phyloP scores from a whole-genome alignment of 2,329 filamentous ascomycete species.

The Chalara sp. region DNA sequence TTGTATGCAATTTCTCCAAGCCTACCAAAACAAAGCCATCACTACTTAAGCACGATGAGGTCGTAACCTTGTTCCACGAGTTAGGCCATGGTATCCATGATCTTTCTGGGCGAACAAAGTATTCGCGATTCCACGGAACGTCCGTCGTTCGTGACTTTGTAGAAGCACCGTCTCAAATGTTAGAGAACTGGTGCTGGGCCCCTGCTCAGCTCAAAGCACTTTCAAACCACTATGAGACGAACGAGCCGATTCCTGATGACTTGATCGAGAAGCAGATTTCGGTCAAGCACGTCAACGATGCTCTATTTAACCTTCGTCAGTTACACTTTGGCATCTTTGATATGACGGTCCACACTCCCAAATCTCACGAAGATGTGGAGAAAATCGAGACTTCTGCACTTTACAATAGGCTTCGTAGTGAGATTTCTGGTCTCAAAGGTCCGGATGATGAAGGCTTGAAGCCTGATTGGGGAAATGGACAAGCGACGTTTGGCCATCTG shows the following conservation, averaged over 20 bases:
- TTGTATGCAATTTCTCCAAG: conserved; percentile 84
- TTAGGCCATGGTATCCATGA: conserved; percentile 67
- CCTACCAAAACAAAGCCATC: conserved; percentile 70
- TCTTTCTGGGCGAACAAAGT: conserved; percentile 54
- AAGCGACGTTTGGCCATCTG: conserved; percentile 75
- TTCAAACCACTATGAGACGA: conserved; percentile 66
- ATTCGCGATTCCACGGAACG: conserved; percentile 62
- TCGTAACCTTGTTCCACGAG: conserved; percentile 77
- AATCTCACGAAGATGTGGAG: conserved; percentile 62
- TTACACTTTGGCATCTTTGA: conserved; percentile 78
- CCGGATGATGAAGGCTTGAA: conserved; percentile 57
- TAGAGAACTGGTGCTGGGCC: conserved; percentile 73
- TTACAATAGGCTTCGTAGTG: conserved; percentile 66
- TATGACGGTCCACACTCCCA: conserved; percentile 71
- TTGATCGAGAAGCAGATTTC: conserved; percentile 67
- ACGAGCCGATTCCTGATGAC: conserved; percentile 65
- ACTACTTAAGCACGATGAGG: conserved; percentile 75
- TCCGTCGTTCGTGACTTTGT: conserved; percentile 62
- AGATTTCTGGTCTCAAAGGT: conserved; percentile 69
- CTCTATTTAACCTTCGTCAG: conserved; percentile 71
- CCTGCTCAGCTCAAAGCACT: conserved; percentile 57
- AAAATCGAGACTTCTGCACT: conserved; percentile 55
- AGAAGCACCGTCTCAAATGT: conserved; percentile 66
- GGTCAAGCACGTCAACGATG: conserved; percentile 76
- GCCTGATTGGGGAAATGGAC: conserved; percentile 62